Percentiles rank a stretch among this genome's conserved stretches.
Evolutionary conservation across 805 yeast genomes (phyloP).

Genomic region (Cyberlindnera mycetangii): DNA sequence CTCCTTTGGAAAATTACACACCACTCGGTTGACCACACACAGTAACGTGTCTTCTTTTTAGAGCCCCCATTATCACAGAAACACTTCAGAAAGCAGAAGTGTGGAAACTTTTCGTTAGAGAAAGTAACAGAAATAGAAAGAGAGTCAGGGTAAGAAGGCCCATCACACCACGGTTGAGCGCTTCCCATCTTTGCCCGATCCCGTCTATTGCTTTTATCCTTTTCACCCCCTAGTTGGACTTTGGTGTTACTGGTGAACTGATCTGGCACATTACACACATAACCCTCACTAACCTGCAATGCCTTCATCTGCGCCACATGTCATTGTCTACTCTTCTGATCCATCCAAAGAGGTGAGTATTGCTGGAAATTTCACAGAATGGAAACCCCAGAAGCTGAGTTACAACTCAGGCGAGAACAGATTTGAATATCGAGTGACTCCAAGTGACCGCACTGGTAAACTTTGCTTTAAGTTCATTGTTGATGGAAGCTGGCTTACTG

Average conservation of each 20-base stretch:
- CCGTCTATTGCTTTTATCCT: background rate
- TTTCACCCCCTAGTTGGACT: too few species aligned
- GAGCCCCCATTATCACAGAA: too few species aligned
- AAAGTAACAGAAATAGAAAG: too few species aligned
- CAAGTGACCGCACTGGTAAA: conserved; percentile 20
- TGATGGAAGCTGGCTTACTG: conserved; percentile 21
- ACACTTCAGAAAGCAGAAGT: too few species aligned
- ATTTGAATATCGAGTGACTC: conserved; percentile 16
- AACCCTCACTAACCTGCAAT: background rate
- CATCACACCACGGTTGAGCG: background rate
- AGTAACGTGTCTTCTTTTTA: too few species aligned
- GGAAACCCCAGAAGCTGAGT: conserved; percentile 27
- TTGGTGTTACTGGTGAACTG: too few species aligned
- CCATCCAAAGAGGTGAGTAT: conserved; percentile 26
- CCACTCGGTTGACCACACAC: too few species aligned
- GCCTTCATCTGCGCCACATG: too few species aligned
- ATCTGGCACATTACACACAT: too few species aligned
- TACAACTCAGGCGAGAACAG: conserved; percentile 5
- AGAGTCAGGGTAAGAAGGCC: too few species aligned
- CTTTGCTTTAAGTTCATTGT: conserved; percentile 27
- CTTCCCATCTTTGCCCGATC: background rate
- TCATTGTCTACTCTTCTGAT: conserved; percentile 16
- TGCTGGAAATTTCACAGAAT: conserved; percentile 37
- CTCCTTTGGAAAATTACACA: background rate
- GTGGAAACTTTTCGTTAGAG: too few species aligned